Evolutionary conservation across 306 rosid genomes (phyloP).

Genomic region (Morella rubra): DNA sequence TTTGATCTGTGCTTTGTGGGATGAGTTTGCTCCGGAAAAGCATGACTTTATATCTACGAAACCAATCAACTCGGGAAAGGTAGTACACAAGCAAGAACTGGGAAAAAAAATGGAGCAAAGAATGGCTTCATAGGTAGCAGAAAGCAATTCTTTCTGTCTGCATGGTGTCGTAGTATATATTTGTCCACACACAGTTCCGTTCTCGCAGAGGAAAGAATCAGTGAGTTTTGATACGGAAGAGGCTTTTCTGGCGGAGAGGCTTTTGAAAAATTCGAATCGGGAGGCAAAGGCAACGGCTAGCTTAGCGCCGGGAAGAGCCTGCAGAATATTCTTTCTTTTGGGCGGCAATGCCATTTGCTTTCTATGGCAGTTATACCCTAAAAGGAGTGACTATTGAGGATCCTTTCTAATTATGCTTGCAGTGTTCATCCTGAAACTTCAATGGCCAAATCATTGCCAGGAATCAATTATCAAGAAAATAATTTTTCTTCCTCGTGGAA

Average conservation of each 20-base stretch:
- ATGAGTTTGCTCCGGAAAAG: not conserved
- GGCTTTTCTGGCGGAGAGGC: not conserved
- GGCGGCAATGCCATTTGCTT: not conserved
- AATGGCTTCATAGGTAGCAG: conserved; percentile 46
- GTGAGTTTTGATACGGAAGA: conserved; percentile 24
- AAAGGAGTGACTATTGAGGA: not conserved
- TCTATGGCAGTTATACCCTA: not conserved
- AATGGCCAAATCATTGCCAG: no score
- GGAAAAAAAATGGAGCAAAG: conserved; percentile 23
- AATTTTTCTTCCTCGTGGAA: no score
- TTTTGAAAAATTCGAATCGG: conserved; percentile 13
- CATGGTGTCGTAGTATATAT: not conserved
- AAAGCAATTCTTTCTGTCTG: conserved; percentile 37
- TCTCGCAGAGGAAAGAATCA: conserved; percentile 47
- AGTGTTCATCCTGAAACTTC: no score
- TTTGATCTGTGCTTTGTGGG: not conserved
- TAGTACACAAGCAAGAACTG: not conserved
- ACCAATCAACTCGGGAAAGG: not conserved
- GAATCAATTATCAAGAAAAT: no score
- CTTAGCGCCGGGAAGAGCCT: conserved; percentile 20
- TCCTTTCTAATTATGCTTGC: no score
- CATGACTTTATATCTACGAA: not conserved
- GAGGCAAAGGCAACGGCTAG: conserved; percentile 28
- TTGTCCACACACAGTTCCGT: conserved; percentile 35
- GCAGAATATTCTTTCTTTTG: not conserved